Conservation (phyloP, 2,329 filamentous ascomycete species). For the Calcarisporium arbuscula region DNA sequence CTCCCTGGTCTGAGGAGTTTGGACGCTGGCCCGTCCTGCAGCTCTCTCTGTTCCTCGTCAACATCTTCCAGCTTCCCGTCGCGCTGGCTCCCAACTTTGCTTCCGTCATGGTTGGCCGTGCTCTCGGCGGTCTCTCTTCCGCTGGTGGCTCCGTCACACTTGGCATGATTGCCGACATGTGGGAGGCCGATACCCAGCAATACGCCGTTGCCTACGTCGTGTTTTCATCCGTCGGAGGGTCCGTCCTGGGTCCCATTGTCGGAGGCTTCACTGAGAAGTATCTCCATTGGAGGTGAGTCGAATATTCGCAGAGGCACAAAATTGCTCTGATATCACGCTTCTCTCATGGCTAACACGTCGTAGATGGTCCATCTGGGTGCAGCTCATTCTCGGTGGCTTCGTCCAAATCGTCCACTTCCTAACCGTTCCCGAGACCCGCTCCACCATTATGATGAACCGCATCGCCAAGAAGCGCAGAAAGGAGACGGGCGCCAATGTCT, state of each 20-base stretch:
- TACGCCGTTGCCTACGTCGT: slow-evolving; percentile 72
- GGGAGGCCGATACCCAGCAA: slow-evolving; percentile 64
- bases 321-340: background rate
- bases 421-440: slow-evolving; percentile 71
- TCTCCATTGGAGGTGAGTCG: slow-evolving; percentile 55
- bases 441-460: slow-evolving; percentile 69
- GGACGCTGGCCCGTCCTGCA: slow-evolving; percentile 73
- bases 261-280: slow-evolving; percentile 68
- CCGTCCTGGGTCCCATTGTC: slow-evolving; percentile 70
- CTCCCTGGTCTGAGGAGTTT: slow-evolving; percentile 79
- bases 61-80: slow-evolving; percentile 69
- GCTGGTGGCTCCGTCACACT: slow-evolving; percentile 68
- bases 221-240: slow-evolving; percentile 73
- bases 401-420: slow-evolving; percentile 63
- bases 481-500: slow-evolving; percentile 53
- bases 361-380: slow-evolving; percentile 71
- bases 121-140: slow-evolving; percentile 63
- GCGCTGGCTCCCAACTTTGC: slow-evolving; percentile 68
- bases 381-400: slow-evolving; percentile 68
- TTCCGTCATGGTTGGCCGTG: slow-evolving; percentile 62
- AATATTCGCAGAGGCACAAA: no score
- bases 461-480: slow-evolving; percentile 71
- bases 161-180: slow-evolving; percentile 70
- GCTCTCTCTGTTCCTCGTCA: slow-evolving; percentile 66
- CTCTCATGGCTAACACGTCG: slow-evolving; percentile 11